These are phyloP conservation scores for Torulaspora pretoriensis DNA, from an alignment of 1,139 yeast species.

Conservation along the genomic window DNA sequence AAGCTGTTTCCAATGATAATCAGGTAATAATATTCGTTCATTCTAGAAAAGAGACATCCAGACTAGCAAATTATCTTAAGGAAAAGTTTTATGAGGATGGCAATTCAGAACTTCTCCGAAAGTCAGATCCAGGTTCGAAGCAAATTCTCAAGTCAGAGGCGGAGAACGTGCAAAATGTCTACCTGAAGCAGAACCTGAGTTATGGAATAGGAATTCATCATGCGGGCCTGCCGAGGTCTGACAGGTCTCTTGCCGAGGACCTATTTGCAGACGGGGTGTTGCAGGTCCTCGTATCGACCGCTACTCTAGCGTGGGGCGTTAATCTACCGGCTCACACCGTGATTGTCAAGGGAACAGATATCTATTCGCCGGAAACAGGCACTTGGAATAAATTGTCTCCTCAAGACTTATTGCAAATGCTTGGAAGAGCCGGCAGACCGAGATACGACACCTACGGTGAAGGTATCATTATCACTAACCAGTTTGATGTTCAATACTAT, in stretches of 20 bases:
- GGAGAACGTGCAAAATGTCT: constrained; percentile 49
- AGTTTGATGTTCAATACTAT: constrained; percentile 81
- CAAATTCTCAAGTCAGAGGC: constrained; percentile 66
- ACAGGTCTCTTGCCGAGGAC: constrained; percentile 77
- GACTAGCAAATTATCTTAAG: constrained; percentile 72
- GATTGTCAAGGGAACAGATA: constrained; percentile 89
- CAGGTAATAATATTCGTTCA: constrained; percentile 90
- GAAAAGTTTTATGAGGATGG: constrained; percentile 59
- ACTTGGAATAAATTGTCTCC: constrained; percentile 86
- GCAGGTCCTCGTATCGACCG: constrained; percentile 83
- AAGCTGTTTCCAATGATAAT: constrained; percentile 55
- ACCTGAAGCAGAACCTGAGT: constrained; percentile 58
- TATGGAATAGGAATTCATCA: constrained; percentile 89
- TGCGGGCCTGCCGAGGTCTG: constrained; percentile 78
- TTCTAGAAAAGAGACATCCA: constrained; percentile 84
- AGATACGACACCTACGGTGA: constrained; percentile 89
- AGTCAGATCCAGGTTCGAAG: constrained; percentile 51
- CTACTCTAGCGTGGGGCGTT: constrained; percentile 98
- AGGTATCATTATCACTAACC: constrained; percentile 88
- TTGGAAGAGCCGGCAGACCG: constrained; percentile 97
- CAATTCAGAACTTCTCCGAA: constrained; percentile 45
- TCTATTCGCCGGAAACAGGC: constrained; percentile 88
- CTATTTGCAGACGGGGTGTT: constrained; percentile 83
- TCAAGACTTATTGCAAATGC: constrained; percentile 91
- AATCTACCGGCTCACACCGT: constrained; percentile 97